phyloP scores from a whole-genome alignment of 371 early-diverging fungal species.

The Choanephora cucurbitarum region DNA sequence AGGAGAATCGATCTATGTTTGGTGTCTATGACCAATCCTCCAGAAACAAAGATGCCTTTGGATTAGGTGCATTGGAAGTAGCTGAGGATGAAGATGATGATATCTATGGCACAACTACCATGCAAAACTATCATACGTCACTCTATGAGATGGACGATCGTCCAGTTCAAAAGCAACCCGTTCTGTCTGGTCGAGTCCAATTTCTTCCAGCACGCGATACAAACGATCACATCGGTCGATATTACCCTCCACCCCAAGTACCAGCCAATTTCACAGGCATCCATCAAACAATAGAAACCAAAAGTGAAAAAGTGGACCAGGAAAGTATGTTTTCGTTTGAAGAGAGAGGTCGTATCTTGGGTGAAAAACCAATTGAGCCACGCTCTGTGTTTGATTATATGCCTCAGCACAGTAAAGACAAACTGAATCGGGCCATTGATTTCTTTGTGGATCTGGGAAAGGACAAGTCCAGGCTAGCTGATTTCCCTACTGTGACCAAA shows the following conservation, averaged over 20 bases:
- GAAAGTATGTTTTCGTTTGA: slow-evolving; percentile 57
- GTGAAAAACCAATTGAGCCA: slow-evolving; percentile 70
- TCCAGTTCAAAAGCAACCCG: slow-evolving; percentile 2
- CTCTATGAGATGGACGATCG: slow-evolving; percentile 45
- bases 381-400: slow-evolving; percentile 81
- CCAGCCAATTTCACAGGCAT: slow-evolving; percentile 57
- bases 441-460: slow-evolving; percentile 27
- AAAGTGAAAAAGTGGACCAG: slow-evolving; percentile 1
- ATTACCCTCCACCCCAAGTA: slow-evolving; percentile 62
- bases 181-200: too few species aligned
- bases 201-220: slow-evolving; percentile 48
- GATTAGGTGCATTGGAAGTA: slow-evolving; percentile 53
- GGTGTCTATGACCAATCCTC: slow-evolving; percentile 21
- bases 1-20: slow-evolving; percentile 34
- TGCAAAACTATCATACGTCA: slow-evolving; percentile 34
- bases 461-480: slow-evolving; percentile 35
- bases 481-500: slow-evolving; percentile 63
- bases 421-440: slow-evolving; percentile 60
- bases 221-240: slow-evolving; percentile 49
- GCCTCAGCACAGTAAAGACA: slow-evolving; percentile 64
- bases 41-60: slow-evolving; percentile 29
- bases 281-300: slow-evolving; percentile 26
- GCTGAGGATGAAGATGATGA: slow-evolving; percentile 55
- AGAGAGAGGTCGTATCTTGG: slow-evolving; percentile 65
- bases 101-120: slow-evolving; percentile 29